phyloP scores from a whole-genome alignment of 768 basidiomycete genomes.

The Auriscalpium orientale region DNA sequence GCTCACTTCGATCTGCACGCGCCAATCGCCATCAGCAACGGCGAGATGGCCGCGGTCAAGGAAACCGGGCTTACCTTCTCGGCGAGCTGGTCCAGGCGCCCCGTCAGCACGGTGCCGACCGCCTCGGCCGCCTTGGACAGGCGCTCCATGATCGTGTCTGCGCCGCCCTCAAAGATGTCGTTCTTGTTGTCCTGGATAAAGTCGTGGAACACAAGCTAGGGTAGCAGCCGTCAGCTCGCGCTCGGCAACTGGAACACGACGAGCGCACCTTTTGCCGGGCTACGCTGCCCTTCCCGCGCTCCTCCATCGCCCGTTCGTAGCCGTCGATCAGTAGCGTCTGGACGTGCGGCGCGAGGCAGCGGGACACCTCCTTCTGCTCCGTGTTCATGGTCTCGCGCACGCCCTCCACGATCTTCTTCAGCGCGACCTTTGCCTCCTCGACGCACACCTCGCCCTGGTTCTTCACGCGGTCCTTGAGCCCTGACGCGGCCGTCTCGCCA shows the following conservation, averaged over 20 bases:
- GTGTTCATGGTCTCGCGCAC: constrained; percentile 42
- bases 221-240: background rate
- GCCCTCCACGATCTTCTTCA: constrained; percentile 39
- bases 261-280: constrained; percentile 47
- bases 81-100: constrained; percentile 41
- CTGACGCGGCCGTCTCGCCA: constrained; percentile 40
- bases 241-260: background rate
- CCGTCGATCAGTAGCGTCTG: constrained; percentile 42
- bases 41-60: too few relatives aligned
- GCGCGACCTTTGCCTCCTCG: constrained; percentile 42
- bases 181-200: constrained; percentile 38
- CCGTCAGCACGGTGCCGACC: constrained; percentile 41
- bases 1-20: constrained; percentile 40
- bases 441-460: constrained; percentile 44
- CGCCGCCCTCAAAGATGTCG: constrained; percentile 45
- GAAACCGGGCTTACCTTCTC: constrained; percentile 37
- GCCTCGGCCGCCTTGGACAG: constrained; percentile 40
- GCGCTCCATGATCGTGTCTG: constrained; percentile 41
- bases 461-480: constrained; percentile 44
- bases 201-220: constrained; percentile 40
- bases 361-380: constrained; percentile 54
- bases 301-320: constrained; percentile 47
- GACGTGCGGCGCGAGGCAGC: constrained; percentile 50
- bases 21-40: too few relatives aligned
- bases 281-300: constrained; percentile 48